Evolutionary conservation across 768 basidiomycete species (phyloP).

Genomic region (Lactifluus piperatus): DNA sequence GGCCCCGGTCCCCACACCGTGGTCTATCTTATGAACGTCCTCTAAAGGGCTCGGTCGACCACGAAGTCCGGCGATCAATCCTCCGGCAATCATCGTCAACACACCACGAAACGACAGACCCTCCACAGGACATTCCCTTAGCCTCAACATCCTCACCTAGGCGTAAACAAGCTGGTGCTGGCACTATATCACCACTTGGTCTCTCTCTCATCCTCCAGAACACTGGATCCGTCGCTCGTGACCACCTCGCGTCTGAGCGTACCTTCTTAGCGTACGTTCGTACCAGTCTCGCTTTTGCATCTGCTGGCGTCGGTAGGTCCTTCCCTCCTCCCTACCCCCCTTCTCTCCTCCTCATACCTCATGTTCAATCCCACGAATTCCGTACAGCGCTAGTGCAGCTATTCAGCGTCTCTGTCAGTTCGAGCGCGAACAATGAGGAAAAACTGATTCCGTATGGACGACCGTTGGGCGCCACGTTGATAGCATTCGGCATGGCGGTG

Average conservation of each 20-base stretch:
- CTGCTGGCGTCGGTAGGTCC: slow-evolving; percentile 39
- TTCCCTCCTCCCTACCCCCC: no score
- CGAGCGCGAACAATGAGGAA: slow-evolving; percentile 19
- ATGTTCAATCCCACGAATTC: not conserved
- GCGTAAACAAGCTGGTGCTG: not conserved
- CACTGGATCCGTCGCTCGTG: slow-evolving; percentile 40
- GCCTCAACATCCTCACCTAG: not conserved
- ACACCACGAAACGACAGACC: not conserved
- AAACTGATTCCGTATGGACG: slow-evolving; percentile 27
- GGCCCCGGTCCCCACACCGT: not conserved
- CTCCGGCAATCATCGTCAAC: not conserved
- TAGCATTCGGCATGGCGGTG: slow-evolving; percentile 30
- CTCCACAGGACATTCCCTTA: not conserved
- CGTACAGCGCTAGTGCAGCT: slow-evolving; percentile 38
- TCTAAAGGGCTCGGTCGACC: not conserved
- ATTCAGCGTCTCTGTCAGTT: slow-evolving; percentile 29
- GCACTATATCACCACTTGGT: slow-evolving; percentile 3
- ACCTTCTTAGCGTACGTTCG: slow-evolving; percentile 46
- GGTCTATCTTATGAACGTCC: not conserved
- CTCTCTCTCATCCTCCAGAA: slow-evolving; percentile 34
- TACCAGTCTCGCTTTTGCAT: slow-evolving; percentile 41
- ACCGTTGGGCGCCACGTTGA: slow-evolving; percentile 38
- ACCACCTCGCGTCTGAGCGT: slow-evolving; percentile 43
- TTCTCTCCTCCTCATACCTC: no score
- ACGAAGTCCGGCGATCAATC: not conserved